Evolutionary conservation across 805 yeast genomes (phyloP).

Genomic region (Scheffersomyces spartinae): DNA sequence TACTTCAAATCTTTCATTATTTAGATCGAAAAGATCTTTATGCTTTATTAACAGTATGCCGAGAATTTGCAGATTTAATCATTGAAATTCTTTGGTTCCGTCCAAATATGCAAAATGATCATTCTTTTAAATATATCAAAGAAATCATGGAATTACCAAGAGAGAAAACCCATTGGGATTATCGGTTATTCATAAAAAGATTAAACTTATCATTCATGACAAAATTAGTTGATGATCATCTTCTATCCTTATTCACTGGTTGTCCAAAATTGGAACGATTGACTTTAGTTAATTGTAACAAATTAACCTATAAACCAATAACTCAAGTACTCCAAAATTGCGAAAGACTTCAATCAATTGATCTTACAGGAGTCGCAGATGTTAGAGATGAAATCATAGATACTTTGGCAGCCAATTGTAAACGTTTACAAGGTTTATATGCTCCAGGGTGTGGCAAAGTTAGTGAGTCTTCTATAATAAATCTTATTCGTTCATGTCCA

Average conservation of each 20-base stretch:
- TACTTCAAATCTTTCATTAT: slow-evolving; percentile 55
- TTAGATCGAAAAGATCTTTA: slow-evolving; percentile 52
- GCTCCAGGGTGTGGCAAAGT: slow-evolving; percentile 77
- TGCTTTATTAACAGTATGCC: slow-evolving; percentile 60
- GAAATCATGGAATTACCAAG: slow-evolving; percentile 41
- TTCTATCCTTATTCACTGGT: slow-evolving; percentile 48
- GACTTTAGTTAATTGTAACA: slow-evolving; percentile 71
- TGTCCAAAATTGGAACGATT: slow-evolving; percentile 76
- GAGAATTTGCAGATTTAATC: slow-evolving; percentile 66
- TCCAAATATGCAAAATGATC: slow-evolving; percentile 51
- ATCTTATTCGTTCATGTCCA: slow-evolving; percentile 52
- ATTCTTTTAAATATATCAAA: slow-evolving; percentile 40
- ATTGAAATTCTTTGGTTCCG: slow-evolving; percentile 82
- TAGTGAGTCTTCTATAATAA: slow-evolving; percentile 49
- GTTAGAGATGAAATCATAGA: slow-evolving; percentile 54
- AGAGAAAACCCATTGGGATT: slow-evolving; percentile 48
- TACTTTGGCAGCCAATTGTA: slow-evolving; percentile 60
- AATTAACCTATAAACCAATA: slow-evolving; percentile 50
- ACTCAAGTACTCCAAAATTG: slow-evolving; percentile 53
- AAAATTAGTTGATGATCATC: slow-evolving; percentile 50
- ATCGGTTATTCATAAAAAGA: slow-evolving; percentile 59
- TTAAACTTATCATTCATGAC: slow-evolving; percentile 72
- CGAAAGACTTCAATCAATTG: slow-evolving; percentile 69
- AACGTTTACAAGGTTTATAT: slow-evolving; percentile 76
- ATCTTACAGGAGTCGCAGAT: slow-evolving; percentile 66